Conservation (phyloP, 495 filamentous ascomycete genomes). For the Trypethelium eluteriae region DNA sequence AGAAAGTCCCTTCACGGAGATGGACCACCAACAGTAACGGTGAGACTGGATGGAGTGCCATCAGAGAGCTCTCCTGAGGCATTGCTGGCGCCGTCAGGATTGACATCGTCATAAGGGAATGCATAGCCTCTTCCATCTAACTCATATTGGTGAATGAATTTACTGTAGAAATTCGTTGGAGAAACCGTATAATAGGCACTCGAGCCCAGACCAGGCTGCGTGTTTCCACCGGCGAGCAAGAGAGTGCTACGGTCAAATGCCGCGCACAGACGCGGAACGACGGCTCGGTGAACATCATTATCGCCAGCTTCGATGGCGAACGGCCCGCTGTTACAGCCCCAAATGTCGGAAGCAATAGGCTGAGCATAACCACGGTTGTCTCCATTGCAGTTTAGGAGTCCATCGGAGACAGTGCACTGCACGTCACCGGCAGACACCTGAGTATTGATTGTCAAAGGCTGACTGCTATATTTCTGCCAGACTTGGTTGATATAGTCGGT, state of each 20-base stretch:
- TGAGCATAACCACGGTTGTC: constrained; percentile 39
- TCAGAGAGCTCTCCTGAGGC: constrained; percentile 35
- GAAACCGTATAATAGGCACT: constrained; percentile 31
- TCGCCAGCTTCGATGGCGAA: constrained; percentile 36
- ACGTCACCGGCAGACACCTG: constrained; percentile 36
- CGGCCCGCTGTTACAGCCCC: constrained; percentile 44
- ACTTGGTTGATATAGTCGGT: constrained; percentile 38
- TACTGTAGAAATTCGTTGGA: constrained; percentile 40
- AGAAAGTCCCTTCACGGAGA: constrained; percentile 1
- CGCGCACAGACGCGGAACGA: constrained; percentile 45
- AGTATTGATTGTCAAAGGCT: constrained; percentile 38
- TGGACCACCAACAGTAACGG: constrained; percentile 32
- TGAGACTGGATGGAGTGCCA: constrained; percentile 24
- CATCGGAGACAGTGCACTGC: constrained; percentile 32
- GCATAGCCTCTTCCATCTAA: constrained; percentile 40
- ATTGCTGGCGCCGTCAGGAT: constrained; percentile 29
- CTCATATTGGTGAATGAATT: constrained; percentile 41
- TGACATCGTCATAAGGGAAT: constrained; percentile 46
- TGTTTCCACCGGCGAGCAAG: constrained; percentile 36
- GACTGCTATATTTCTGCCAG: constrained; percentile 35
- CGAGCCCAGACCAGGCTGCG: constrained; percentile 33
- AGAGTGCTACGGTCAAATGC: constrained; percentile 42
- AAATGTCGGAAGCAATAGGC: constrained; percentile 39
- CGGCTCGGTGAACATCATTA: constrained; percentile 38
- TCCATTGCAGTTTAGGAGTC: constrained; percentile 33